Evolutionary conservation across 805 yeast species (phyloP).

Genomic region (Ogataea nonfermentans): DNA sequence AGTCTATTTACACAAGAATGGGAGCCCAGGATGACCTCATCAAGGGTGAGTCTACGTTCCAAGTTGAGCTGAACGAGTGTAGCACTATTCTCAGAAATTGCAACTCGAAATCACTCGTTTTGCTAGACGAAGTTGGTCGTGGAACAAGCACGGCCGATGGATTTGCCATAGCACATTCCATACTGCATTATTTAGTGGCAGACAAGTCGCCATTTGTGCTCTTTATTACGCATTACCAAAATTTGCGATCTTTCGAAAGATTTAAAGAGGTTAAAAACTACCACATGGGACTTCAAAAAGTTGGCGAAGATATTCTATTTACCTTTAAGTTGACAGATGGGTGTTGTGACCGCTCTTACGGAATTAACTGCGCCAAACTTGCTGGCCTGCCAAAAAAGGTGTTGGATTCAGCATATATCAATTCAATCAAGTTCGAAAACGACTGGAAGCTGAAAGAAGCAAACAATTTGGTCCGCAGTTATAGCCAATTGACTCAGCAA

Average conservation of each 20-base stretch:
- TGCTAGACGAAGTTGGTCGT: slow-evolving; percentile 75
- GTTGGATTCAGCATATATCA: slow-evolving; percentile 42
- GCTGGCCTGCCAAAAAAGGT: slow-evolving; percentile 58
- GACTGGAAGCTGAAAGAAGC: slow-evolving; percentile 21
- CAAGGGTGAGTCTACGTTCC: slow-evolving; percentile 78
- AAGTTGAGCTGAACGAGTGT: slow-evolving; percentile 72
- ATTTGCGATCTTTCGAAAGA: slow-evolving; percentile 51
- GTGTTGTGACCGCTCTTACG: slow-evolving; percentile 64
- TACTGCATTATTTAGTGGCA: slow-evolving; percentile 56
- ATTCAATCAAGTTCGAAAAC: slow-evolving; percentile 31
- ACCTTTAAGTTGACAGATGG: slow-evolving; percentile 52
- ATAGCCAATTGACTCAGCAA: background rate
- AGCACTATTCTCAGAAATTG: slow-evolving; percentile 51
- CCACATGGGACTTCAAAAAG: slow-evolving; percentile 60
- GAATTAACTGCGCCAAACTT: slow-evolving; percentile 78
- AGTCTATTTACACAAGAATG: slow-evolving; percentile 53
- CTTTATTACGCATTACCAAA: slow-evolving; percentile 84
- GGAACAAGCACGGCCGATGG: slow-evolving; percentile 77
- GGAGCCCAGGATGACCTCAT: slow-evolving; percentile 82
- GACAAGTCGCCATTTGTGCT: slow-evolving; percentile 53
- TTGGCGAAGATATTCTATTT: slow-evolving; percentile 39
- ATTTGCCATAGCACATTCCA: slow-evolving; percentile 72
- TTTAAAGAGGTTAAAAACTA: slow-evolving; percentile 49
- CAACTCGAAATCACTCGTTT: slow-evolving; percentile 53
- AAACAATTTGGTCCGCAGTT: slow-evolving; percentile 9